phyloP scores from a whole-genome alignment of 768 basidiomycete genomes.

The Xerocomellus chrysenteron region DNA sequence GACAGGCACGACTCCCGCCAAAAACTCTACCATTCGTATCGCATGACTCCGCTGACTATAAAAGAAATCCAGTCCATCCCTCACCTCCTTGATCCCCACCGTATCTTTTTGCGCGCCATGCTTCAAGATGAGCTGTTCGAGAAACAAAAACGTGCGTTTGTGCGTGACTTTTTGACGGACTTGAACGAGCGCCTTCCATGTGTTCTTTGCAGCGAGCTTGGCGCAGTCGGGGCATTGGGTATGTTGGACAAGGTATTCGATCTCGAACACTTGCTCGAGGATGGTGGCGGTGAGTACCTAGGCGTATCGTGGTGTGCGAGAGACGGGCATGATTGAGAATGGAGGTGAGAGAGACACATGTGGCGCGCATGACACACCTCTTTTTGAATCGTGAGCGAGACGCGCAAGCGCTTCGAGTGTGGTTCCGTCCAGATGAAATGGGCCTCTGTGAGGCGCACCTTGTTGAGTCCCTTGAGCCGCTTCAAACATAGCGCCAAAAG shows the following conservation, averaged over 20 bases:
- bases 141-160: slow-evolving; percentile 95
- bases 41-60: slow-evolving; percentile 90
- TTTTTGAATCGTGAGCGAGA: slow-evolving; percentile 97
- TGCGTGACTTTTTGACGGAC: slow-evolving; percentile 99
- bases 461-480: slow-evolving; percentile 90
- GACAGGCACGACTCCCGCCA: slow-evolving; percentile 82
- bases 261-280: slow-evolving; percentile 95
- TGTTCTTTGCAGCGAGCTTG: slow-evolving; percentile 95
- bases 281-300: slow-evolving; percentile 93
- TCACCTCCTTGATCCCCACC: slow-evolving; percentile 87
- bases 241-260: slow-evolving; percentile 92
- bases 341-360: too few species aligned
- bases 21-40: slow-evolving; percentile 95
- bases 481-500: slow-evolving; percentile 92
- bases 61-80: slow-evolving; percentile 96
- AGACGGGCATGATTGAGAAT: neutral
- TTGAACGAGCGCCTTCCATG: slow-evolving; percentile 97
- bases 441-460: slow-evolving; percentile 96
- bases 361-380: slow-evolving; percentile 55
- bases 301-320: slow-evolving; percentile 13
- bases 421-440: slow-evolving; percentile 99
- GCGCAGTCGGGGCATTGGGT: slow-evolving; percentile 96
- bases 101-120: slow-evolving; percentile 97
- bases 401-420: slow-evolving; percentile 87
- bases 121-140: slow-evolving; percentile 96